Evolutionary conservation across 805 yeast species (phyloP), one percentile per base, ranked within the genome.

Genomic region (Starmerella vaccinii): DNA sequence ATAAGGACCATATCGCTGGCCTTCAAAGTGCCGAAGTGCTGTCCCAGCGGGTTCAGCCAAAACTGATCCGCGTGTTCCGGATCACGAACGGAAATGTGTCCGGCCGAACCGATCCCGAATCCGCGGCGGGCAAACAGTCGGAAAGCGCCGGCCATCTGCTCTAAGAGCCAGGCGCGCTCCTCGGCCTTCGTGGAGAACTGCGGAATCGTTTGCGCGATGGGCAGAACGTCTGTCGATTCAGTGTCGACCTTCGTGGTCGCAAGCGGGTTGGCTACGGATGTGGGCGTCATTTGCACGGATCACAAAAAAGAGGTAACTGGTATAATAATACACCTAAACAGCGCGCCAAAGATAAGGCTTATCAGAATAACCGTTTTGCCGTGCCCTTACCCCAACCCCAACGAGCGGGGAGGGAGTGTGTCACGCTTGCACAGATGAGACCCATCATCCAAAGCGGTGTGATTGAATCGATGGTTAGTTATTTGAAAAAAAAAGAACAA

Each of bases 71-170:
- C 81, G 56, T 81, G 78, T 38, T 82, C 78, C 2, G 95, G 95
- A 61, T 86, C 95, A 58, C 92, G 74, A 15, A 86, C 74, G 8
- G 92, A 81, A 51, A 86, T 85, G 63, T 86, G 95, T 15, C 95
- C 95, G 0, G 95, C 87, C 18, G 78, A 65, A 12, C 95, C 95
- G 64, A 83, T 88, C 15, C 79, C 71, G 65, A 69, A 85, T 15
- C 84, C 86, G 55, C 76, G 77, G 60, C 94, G 73, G 15, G 85
- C 88, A 65, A 85, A 84, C 1, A 82, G 76, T 53, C 95, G 73
- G 70, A 85, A 85, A 1, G 90, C 88, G 32, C 82, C 92, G 2
- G 95, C 95, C 81, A 82, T 77, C 60, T 84, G 94, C 61, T 83
- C 56, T n/a, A 59, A 52, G 26, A 59, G 48, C 60, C 60, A 59